Base-by-base conservation (phyloP, 2,329 filamentous ascomycete genomes). In the Sarocladiaceae sp. region DNA sequence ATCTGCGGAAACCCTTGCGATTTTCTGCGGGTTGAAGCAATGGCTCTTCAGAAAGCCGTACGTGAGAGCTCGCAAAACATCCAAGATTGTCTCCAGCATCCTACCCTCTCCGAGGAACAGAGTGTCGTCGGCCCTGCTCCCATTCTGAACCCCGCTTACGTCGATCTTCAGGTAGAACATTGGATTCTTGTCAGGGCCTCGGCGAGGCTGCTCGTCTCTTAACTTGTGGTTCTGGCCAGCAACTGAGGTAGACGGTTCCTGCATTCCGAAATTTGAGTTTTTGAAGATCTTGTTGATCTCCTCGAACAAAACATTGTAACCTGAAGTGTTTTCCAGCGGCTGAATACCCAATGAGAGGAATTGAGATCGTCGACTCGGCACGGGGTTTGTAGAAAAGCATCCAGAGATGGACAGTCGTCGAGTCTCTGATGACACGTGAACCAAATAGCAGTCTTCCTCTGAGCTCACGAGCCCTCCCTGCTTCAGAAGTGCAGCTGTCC, bases 161-260 rank as follows among this genome's bases (percentile, higher is more conserved):
- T 75, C 70, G 31, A 96, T 79, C 25, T 82, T 82, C n/a, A 97
- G 70, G 59, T 85, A 87, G 61, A 96, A 97, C 84, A 93, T 93
- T 0, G 93, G 91, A 84, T 90, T 94, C 49, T 83, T 80, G 61
- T 97, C 90, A 10, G 92, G 72, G 0, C 83, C 77, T 63, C 89
- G 93, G 77, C 12, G 69, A 67, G 60, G 75, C 82, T 33, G 57
- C 20, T 79, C 58, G 53, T 83, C 79, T n/a, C 56, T 69, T 77
- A 28, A 20, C 6, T 15, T 17, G 5, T 4, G 4, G 4, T 20
- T 31, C 22, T 15, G 31, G 8, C n/a, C 26, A 23, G 28, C n/a
- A 13, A n/a, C 23, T 3, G 18, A 10, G 20, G 22, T 26, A 37
- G 3, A 4, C n/a, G 64, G 60, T 1, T 79, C 75, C 18, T 86